Conservation (phyloP, 1,139 yeast species). For the Candida anutae region DNA sequence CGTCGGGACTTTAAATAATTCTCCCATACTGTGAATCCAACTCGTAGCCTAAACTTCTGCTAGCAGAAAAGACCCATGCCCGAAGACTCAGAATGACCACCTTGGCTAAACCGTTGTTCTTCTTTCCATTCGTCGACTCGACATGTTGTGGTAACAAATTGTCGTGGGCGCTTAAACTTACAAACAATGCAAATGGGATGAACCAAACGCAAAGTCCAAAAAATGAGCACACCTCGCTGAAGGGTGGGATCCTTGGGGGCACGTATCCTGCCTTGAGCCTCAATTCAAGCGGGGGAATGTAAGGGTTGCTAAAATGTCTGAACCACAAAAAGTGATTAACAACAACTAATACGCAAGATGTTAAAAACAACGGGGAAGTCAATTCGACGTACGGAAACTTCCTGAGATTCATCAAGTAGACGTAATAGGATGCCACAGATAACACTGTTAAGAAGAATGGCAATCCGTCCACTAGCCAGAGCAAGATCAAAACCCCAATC, state of each 20-base stretch:
- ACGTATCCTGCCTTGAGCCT: conserved; percentile 49
- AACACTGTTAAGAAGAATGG: conserved; percentile 61
- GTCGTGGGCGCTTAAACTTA: conserved; percentile 88
- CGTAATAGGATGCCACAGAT: conserved; percentile 60
- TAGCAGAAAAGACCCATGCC: conserved; percentile 39
- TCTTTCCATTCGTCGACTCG: conserved; percentile 24
- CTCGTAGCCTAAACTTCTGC: conserved; percentile 55
- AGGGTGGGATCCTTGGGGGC: conserved; percentile 70
- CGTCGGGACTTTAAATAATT: conserved; percentile 33
- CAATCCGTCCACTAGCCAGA: conserved; percentile 68
- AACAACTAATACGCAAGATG: conserved; percentile 67
- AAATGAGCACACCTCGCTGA: conserved; percentile 86
- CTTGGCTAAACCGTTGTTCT: conserved; percentile 50
- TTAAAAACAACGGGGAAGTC: conserved; percentile 60
- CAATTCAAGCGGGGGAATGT: conserved; percentile 48
- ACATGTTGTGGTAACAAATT: conserved; percentile 65
- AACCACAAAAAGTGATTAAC: conserved; percentile 89
- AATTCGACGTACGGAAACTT: conserved; percentile 80
- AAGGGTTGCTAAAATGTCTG: conserved; percentile 67
- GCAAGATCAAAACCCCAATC: conserved; percentile 43
- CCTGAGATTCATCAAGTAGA: conserved; percentile 69
- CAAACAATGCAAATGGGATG: conserved; percentile 86
- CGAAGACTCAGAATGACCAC: conserved; percentile 51
- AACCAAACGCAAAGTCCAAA: conserved; percentile 93
- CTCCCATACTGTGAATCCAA: conserved; percentile 53